Evolutionary conservation across 257 asterid genomes (phyloP).

Genomic region (Solanum paucissectum): DNA sequence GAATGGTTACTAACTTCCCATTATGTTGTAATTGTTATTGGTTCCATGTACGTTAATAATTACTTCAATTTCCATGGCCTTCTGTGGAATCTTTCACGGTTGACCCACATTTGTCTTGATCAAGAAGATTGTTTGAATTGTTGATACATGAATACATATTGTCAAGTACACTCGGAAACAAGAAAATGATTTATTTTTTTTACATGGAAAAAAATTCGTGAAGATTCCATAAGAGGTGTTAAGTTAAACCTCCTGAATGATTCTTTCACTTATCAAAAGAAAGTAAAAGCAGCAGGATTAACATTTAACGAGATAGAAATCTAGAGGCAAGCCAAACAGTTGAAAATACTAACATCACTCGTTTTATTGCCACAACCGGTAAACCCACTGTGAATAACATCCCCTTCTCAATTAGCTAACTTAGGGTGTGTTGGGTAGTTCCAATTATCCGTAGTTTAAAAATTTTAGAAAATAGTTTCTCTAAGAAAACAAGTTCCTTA

Average conservation of each 20-base stretch:
- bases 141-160: neutral
- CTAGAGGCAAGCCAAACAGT: neutral
- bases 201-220: neutral
- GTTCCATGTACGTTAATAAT: neutral
- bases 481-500: neutral
- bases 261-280: neutral
- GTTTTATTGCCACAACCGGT: neutral
- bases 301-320: neutral
- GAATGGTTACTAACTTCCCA: neutral
- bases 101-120: neutral
- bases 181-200: neutral
- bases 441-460: neutral
- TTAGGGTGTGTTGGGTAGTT: neutral
- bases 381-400: neutral
- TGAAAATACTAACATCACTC: neutral
- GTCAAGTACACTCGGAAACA: neutral
- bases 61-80: neutral
- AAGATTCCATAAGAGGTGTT: neutral
- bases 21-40: neutral
- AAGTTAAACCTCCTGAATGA: neutral
- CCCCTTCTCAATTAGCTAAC: neutral
- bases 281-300: neutral
- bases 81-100: neutral
- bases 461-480: neutral
- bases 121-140: neutral